Percentiles rank a stretch among this genome's conserved stretches.
Conservation (phyloP, 495 filamentous ascomycete species). For the Aspergillus olivimuriae region DNA sequence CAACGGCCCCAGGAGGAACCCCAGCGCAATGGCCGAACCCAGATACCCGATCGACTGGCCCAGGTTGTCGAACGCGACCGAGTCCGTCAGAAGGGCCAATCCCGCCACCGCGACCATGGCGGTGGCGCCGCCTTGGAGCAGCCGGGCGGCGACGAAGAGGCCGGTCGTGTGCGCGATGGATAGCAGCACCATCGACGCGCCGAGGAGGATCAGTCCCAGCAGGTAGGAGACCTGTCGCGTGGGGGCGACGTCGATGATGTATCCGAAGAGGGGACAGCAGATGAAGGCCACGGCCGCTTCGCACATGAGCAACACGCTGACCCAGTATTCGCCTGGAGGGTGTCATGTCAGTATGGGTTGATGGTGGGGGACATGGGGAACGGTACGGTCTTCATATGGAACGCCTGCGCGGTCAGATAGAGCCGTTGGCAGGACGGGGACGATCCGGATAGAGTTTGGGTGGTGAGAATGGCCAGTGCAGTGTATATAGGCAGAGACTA, state of each 20-base stretch:
- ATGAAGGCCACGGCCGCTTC: conserved; percentile 54
- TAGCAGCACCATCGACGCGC: conserved; percentile 51
- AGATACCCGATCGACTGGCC: conserved; percentile 48
- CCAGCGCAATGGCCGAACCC: conserved; percentile 25
- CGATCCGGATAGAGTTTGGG: conserved; percentile 24
- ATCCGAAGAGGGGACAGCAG: conserved; percentile 49
- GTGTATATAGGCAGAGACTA: too few species aligned
- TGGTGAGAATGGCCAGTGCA: not conserved
- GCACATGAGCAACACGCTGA: conserved; percentile 47
- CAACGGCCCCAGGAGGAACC: conserved; percentile 42
- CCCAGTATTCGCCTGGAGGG: conserved; percentile 30
- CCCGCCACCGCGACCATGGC: conserved; percentile 61
- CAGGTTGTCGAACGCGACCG: conserved; percentile 49
- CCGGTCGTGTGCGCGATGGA: conserved; percentile 44
- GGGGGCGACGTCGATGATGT: conserved; percentile 47
- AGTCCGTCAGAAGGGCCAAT: conserved; percentile 53
- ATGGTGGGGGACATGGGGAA: too few species aligned
- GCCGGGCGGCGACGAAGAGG: conserved; percentile 48
- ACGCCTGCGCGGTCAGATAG: conserved; percentile 46
- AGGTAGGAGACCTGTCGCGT: conserved; percentile 51
- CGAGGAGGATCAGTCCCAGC: conserved; percentile 47
- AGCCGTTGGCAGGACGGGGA: conserved; percentile 60
- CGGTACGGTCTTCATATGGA: conserved; percentile 46
- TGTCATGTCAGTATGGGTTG: too few species aligned
- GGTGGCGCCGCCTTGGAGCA: conserved; percentile 56